Evolutionary conservation across 805 yeast genomes (phyloP), one percentile per base, ranked within the genome.

Genomic region (Wickerhamiella sorbophila): DNA sequence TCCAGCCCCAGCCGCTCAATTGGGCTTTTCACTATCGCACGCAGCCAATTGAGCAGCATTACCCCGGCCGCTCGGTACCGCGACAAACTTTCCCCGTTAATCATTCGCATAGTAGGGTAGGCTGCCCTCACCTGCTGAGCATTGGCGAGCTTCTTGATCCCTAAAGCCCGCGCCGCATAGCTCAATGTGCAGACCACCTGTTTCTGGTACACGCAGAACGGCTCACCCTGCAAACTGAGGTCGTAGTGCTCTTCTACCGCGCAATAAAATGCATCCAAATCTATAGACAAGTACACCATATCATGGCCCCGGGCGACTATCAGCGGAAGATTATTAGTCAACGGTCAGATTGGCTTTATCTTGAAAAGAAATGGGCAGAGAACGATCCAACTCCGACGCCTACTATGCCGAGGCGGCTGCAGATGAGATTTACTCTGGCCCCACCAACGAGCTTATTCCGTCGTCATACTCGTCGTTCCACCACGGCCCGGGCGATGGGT

Each of bases 381-480:
- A 31, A 9, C 9, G 33, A n/a, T 31, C 36, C 4, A 27, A 40
- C 33, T 38, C 46, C 26, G 56, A 54, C 52, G 54, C 47, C 31
- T 48, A 53, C 44, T 53, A 51, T 34, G 54, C 53, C 10, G 57
- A 53, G 48, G 48, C 46, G 24, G 50, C 56, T 2, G 52, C 53
- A 5, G 57, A 70, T 45, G 84, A 79, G 55, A 75, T 78, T 66
- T 79, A 65, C 56, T 72, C 82, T 4, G 86, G 86, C 15, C 84
- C 83, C 1, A 77, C 78, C 0, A 71, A 79, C 2, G 82, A 76
- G 48, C 69, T 77, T 22, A 70, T 78, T 26, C 86, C 86, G 3
- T 73, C 81, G 17, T 76, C 85, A 2, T 75, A 78, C 49, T 67
- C 82, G 5, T 67, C 80, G 10, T 73, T 78, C 50, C 86, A 78